Evolutionary conservation across 306 rosid genomes (phyloP).

Genomic region (Castanea crenata): DNA sequence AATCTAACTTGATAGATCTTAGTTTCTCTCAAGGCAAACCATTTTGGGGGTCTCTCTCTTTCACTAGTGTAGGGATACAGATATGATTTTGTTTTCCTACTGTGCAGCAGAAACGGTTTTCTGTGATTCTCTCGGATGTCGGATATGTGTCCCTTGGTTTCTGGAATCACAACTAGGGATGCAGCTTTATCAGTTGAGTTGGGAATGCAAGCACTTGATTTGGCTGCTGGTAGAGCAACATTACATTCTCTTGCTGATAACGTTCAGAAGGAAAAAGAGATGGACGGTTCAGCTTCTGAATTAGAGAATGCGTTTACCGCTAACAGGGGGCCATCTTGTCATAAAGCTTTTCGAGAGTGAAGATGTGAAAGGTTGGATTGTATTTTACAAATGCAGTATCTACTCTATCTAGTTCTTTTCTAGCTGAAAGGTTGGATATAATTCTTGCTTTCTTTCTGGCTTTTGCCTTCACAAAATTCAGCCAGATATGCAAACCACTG

Average conservation of each 20-base stretch:
- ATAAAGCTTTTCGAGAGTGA: slow-evolving; percentile 89
- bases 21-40: neutral
- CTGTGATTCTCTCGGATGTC: slow-evolving; percentile 85
- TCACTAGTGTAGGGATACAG: neutral
- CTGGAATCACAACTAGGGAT: slow-evolving; percentile 85
- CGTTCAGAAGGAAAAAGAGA: slow-evolving; percentile 17
- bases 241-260: slow-evolving; percentile 22
- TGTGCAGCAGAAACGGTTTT: slow-evolving; percentile 57
- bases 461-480: slow-evolving; percentile 50
- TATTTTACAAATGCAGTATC: neutral
- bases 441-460: neutral
- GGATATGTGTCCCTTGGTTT: slow-evolving; percentile 83
- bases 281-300: slow-evolving; percentile 16
- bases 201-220: slow-evolving; percentile 74
- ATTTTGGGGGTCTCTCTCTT: neutral
- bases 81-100: slow-evolving; percentile 7
- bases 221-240: slow-evolving; percentile 69
- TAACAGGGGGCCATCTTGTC: slow-evolving; percentile 67
- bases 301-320: slow-evolving; percentile 46
- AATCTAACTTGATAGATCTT: neutral
- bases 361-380: slow-evolving; percentile 63
- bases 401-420: neutral
- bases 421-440: slow-evolving; percentile 5
- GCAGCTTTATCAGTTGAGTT: slow-evolving; percentile 76
- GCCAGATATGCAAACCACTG: slow-evolving; percentile 70